Percentiles rank a stretch among this genome's conserved stretches.
Conservation (phyloP, 1,139 yeast species). For the Pichia sp. region DNA sequence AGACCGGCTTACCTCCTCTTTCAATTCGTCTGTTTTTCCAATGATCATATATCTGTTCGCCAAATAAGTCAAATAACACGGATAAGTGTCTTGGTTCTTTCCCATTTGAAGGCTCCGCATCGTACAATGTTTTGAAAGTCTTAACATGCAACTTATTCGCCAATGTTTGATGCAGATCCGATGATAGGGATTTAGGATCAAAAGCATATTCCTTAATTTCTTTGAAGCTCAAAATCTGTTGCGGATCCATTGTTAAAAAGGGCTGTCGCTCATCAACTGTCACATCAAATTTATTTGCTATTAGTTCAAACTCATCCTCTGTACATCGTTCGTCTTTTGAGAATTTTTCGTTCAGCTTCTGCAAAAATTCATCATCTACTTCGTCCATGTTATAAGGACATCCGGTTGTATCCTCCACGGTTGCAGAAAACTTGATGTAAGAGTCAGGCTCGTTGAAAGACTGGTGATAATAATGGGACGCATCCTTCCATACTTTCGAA, state of each 20-base stretch:
- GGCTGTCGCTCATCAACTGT: slow-evolving; percentile 81
- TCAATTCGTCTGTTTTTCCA: slow-evolving; percentile 74
- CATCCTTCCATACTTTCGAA: slow-evolving; percentile 75
- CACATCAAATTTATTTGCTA: slow-evolving; percentile 71
- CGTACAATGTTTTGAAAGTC: slow-evolving; percentile 42
- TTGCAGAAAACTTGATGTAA: slow-evolving; percentile 85
- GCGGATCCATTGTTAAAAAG: slow-evolving; percentile 78
- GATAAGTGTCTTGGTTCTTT: slow-evolving; percentile 45
- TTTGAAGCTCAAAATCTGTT: slow-evolving; percentile 63
- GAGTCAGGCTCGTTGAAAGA: slow-evolving; percentile 68
- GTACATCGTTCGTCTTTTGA: slow-evolving; percentile 39
- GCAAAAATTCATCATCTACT: slow-evolving; percentile 66
- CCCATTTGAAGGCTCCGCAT: slow-evolving; percentile 39
- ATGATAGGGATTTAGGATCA: slow-evolving; percentile 31
- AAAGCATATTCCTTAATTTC: slow-evolving; percentile 55
- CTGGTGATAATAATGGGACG: slow-evolving; percentile 63
- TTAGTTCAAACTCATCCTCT: slow-evolving; percentile 81
- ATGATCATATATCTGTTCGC: slow-evolving; percentile 67
- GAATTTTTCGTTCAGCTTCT: slow-evolving; percentile 37
- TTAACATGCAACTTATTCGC: slow-evolving; percentile 34
- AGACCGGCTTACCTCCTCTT: slow-evolving; percentile 65
- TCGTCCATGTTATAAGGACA: slow-evolving; percentile 90
- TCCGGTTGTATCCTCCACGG: slow-evolving; percentile 91
- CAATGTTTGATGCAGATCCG: slow-evolving; percentile 32
- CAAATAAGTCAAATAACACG: slow-evolving; percentile 57